phyloP scores from a whole-genome alignment of 2,329 filamentous ascomycete genomes.

The Talaromyces islandicus region DNA sequence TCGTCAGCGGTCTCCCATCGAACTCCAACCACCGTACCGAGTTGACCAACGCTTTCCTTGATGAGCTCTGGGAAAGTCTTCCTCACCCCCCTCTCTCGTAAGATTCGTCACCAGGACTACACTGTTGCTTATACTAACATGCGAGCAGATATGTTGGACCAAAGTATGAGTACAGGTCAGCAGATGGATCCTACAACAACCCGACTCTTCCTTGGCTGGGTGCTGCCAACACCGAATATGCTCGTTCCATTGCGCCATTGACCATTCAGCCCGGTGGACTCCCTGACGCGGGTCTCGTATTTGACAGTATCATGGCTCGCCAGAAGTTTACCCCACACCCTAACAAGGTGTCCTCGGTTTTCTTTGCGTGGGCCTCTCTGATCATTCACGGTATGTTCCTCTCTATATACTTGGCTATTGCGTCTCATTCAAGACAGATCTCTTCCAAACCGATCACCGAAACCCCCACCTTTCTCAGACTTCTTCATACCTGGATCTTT shows the following conservation, averaged over 20 bases:
- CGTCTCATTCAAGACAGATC: constrained; percentile 36
- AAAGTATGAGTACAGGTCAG: constrained; percentile 59
- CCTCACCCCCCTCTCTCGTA: constrained; percentile 67
- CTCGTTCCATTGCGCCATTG: constrained; percentile 57
- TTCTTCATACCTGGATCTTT: constrained; percentile 66
- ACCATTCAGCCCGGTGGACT: constrained; percentile 57
- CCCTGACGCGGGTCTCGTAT: constrained; percentile 56
- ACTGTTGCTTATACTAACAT: constrained; percentile 9
- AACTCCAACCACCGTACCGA: constrained; percentile 56
- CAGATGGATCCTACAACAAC: constrained; percentile 69
- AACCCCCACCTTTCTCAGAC: constrained; percentile 60
- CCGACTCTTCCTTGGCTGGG: constrained; percentile 60
- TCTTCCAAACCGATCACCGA: constrained; percentile 63
- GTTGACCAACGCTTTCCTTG: constrained; percentile 63
- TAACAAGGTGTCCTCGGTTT: constrained; percentile 65
- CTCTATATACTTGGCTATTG: background rate
- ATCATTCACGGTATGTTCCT: constrained; percentile 59
- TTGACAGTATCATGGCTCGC: constrained; percentile 40
- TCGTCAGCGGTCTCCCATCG: constrained; percentile 60
- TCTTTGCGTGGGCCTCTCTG: constrained; percentile 69
- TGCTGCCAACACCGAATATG: constrained; percentile 62
- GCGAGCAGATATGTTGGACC: constrained; percentile 39
- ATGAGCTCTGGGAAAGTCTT: constrained; percentile 64
- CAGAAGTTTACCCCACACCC: constrained; percentile 49
- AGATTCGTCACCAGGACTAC: constrained; percentile 10